phyloP scores from a whole-genome alignment of 1,139 yeast genomes.

The Pichia sp. region DNA sequence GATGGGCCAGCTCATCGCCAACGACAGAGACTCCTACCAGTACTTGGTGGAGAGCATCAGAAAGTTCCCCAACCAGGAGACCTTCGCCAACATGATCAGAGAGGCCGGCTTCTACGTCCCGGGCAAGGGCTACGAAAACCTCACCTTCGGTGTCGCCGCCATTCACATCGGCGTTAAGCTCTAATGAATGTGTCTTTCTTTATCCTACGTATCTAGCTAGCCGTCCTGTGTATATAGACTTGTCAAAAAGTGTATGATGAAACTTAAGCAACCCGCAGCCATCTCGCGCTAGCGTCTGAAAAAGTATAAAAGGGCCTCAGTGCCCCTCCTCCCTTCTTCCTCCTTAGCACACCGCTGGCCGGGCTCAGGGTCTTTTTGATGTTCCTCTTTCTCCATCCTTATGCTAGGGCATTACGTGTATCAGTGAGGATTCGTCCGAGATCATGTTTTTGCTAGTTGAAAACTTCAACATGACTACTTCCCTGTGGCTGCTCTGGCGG shows the following conservation, averaged over 20 bases:
- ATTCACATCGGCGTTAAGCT: constrained; percentile 93
- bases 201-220: neutral
- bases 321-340: neutral
- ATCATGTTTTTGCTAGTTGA: constrained; percentile 99
- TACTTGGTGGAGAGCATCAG: constrained; percentile 91
- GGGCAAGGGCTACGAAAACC: constrained; percentile 85
- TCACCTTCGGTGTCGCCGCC: constrained; percentile 95
- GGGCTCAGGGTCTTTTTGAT: neutral
- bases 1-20: constrained; percentile 92
- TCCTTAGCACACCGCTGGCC: neutral
- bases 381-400: constrained; percentile 53
- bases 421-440: constrained; percentile 99
- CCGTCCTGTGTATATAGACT: neutral
- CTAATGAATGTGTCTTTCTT: constrained; percentile 26
- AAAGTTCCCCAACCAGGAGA: constrained; percentile 87
- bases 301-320: constrained; percentile 11
- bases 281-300: neutral
- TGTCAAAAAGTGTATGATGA: too few relatives aligned
- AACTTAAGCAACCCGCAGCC: neutral
- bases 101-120: constrained; percentile 93
- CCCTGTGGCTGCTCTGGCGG: constrained; percentile 42
- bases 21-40: constrained; percentile 93
- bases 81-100: constrained; percentile 85
- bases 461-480: constrained; percentile 99
- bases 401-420: constrained; percentile 99